Base-by-base conservation (phyloP, 116 monocot species). In the Iris pallida region DNA sequence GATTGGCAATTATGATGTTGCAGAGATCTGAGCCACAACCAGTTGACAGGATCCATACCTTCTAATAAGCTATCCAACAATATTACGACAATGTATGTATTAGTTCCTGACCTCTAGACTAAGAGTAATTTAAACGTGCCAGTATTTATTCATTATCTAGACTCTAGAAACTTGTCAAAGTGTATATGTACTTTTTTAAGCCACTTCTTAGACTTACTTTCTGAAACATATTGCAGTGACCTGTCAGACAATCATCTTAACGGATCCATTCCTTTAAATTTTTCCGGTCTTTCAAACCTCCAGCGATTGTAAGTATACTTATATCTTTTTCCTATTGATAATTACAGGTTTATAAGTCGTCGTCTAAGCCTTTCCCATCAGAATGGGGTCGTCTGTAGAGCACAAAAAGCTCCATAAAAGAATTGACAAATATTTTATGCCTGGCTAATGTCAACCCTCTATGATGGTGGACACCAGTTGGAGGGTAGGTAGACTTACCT, bases 21-120 rank as follows among this genome's bases (percentile, higher is more conserved):
- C 92, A 97, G 97, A 80, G 97, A 97, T 80, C 92, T 97, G 17
- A 87, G 97, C 71, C 77, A 68, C 79, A 97, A 97, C 68, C 73
- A 82, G 68, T 77, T 97, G 68, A 78, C 82, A 55, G 97, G 92
- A 74, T 30, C 68, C 52, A 90, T 97, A 79, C 92, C 92, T 30
- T 60, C 83, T 16, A 87, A 80, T 57, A 82, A 78, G 75, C 92
- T 89, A 71, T 92, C 92, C 15, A 71, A 61, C 65, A 85, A 87
- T 73, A 89, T 97, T 13, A 97, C 97, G n/a, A 92, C 89, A 55
- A 85, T 97, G 97, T 97, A 85, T 65, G 89, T 57, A 41, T 19
- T 17, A 59, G 8, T 20, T 69, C 51, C 42, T 6, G 9, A 53
- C 1, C 6, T 40, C 11, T n/a, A n/a, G n/a, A n/a, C n/a, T n/a